Percentiles rank a stretch among this genome's conserved stretches.
These are phyloP conservation scores for Boletus reticuloceps DNA, from an alignment of 768 basidiomycete species.

Conservation along the genomic window DNA sequence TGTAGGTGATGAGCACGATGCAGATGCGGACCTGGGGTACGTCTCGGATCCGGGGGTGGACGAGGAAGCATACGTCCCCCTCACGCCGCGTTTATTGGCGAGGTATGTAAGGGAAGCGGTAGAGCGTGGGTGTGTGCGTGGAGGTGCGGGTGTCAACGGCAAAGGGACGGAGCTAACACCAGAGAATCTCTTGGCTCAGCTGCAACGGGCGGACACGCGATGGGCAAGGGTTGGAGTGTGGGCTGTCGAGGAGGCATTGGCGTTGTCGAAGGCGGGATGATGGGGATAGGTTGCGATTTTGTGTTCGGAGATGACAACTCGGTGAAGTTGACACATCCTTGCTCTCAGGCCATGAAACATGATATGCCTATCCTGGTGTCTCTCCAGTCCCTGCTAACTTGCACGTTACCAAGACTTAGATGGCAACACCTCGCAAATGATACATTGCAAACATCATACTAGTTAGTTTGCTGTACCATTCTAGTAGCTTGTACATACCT, in stretches of 20 bases:
- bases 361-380: no score
- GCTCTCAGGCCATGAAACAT: no score
- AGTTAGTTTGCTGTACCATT: no score
- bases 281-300: not conserved
- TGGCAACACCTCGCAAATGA: no score
- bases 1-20: not conserved
- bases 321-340: no score
- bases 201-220: constrained; percentile 54
- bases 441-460: no score
- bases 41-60: constrained; percentile 59
- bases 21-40: constrained; percentile 31
- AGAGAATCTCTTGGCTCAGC: constrained; percentile 44
- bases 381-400: no score
- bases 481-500: no score
- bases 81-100: constrained; percentile 52
- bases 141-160: constrained; percentile 11
- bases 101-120: constrained; percentile 47
- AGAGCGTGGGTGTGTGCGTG: not conserved
- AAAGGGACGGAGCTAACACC: constrained; percentile 29
- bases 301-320: no score
- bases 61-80: constrained; percentile 63
- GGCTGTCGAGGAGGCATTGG: constrained; percentile 60
- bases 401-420: no score
- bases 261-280: constrained; percentile 22
- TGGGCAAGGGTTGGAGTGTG: constrained; percentile 67